A percentile compares a stretch with the other conserved stretches of the same genome.
Evolutionary conservation across 192 early-diverging fungal genomes (phyloP).

Genomic region (Lobosporangium transversale): DNA sequence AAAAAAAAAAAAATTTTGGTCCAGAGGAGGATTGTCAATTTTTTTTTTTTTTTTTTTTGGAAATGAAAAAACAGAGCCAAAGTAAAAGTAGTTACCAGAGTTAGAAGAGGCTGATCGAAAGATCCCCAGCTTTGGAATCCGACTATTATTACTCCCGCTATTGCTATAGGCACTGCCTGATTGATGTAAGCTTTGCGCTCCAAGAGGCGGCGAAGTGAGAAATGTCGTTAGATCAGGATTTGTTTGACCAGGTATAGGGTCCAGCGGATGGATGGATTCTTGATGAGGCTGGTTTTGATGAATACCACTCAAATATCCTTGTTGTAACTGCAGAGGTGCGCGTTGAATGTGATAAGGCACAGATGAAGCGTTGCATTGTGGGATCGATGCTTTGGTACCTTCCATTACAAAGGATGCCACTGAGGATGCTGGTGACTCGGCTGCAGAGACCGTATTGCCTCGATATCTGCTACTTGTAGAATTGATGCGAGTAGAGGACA

Average conservation of each 20-base stretch:
- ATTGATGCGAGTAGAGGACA: constrained; percentile 21
- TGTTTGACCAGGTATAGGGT: constrained; percentile 6
- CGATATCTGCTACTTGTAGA: neutral
- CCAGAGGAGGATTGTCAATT: too few species aligned
- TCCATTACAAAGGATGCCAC: constrained; percentile 16
- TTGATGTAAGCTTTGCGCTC: neutral
- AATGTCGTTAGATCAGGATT: neutral
- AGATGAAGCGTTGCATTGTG: neutral
- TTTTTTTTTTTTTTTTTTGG: too few species aligned
- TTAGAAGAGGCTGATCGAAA: constrained; percentile 13
- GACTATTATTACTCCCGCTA: constrained; percentile 9
- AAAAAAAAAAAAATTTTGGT: too few species aligned
- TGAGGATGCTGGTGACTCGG: constrained; percentile 28
- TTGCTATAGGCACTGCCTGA: neutral
- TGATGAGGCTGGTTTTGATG: too few species aligned
- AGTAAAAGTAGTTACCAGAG: neutral
- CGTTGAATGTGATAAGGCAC: neutral
- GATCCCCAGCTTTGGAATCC: constrained; percentile 15
- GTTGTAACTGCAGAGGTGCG: neutral
- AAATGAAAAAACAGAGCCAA: too few species aligned
- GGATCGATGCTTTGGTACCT: constrained; percentile 5
- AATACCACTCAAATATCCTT: neutral
- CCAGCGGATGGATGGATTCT: constrained; percentile 31
- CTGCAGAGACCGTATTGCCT: neutral
- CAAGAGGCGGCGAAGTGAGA: neutral